Evolutionary conservation across 768 basidiomycete species (phyloP), one percentile per base, ranked within the genome.

Genomic region (Boletellus ananiceps): DNA sequence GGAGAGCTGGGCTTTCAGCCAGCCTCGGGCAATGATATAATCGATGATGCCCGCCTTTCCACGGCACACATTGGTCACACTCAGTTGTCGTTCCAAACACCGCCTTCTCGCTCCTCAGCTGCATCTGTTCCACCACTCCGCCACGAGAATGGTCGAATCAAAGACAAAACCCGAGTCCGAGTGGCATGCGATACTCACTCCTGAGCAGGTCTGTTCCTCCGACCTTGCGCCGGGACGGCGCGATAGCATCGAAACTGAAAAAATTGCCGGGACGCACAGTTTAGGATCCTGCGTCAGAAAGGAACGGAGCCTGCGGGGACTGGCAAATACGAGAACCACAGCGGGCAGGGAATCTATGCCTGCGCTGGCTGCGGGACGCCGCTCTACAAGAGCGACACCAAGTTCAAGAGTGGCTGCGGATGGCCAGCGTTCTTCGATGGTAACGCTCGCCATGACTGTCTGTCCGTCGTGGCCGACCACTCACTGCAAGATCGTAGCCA

Each of bases 341-440:
- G 65, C 19, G 79, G 72, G 3, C 61, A 77, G 25, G 93, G 93
- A 8, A 75, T 84, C 1, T 95, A 93, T 63, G 58, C 69, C 38
- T 94, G 93, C 61, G 85, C 82, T 8, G 93, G 79, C 8, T 95
- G 93, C 66, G 76, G 75, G 32, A 82, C 89, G 2, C 85, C 92
- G 1, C 70, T 96, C 42, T 96, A 95, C 74, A 89, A 84, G 74
- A 89, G 87, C 60, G 75, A 74, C 23, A 93, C 91, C 56, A 96
- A 96, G 70, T 96, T 95, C 69, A 78, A 86, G 58, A 93, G 89
- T 50, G 91, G 92, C 8, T 95, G 91, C 60, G 93, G 93, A 19
- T 97, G 93, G 93, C 93, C 94, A n/a, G 91, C 93, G 1, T 97
- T 96, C 77, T 97, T 86, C 64, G 93, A 95, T 63, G 88, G 88